These are phyloP conservation scores for Conringia planisiliqua DNA, from an alignment of 345 rosid species.

Conservation along the genomic window DNA sequence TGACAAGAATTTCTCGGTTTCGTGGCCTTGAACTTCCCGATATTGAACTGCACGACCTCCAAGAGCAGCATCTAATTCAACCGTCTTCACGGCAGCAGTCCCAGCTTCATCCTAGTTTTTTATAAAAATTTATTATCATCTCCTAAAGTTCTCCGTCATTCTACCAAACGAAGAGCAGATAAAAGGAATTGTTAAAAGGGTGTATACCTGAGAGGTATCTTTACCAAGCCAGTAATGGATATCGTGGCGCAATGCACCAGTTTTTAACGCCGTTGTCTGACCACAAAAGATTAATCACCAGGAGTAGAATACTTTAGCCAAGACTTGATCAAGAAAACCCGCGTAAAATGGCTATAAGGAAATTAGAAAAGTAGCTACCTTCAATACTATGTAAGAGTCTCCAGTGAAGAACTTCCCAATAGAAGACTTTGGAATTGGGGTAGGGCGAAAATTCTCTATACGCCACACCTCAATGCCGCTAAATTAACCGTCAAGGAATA, in stretches of 20 bases:
- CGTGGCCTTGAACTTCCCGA: slow-evolving; percentile 96
- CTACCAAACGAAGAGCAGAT: not conserved
- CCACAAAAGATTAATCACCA: not conserved
- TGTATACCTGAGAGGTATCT: slow-evolving; percentile 71
- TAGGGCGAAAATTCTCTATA: slow-evolving; percentile 84
- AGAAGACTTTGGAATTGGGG: slow-evolving; percentile 60
- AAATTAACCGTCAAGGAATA: slow-evolving; percentile 49
- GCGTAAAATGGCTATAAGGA: not conserved
- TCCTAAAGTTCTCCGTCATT: not conserved
- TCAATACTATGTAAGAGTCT: slow-evolving; percentile 87
- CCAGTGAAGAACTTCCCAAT: slow-evolving; percentile 89
- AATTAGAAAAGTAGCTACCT: slow-evolving; percentile 41
- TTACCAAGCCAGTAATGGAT: slow-evolving; percentile 94
- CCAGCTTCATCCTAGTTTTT: slow-evolving; percentile 86
- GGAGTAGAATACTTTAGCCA: not conserved
- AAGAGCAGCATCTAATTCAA: slow-evolving; percentile 97
- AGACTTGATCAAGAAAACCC: not conserved
- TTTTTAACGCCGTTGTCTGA: slow-evolving; percentile 76
- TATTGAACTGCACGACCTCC: slow-evolving; percentile 99
- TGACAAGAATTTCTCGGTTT: slow-evolving; percentile 88
- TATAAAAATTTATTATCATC: not conserved
- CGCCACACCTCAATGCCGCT: slow-evolving; percentile 98
- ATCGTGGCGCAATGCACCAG: slow-evolving; percentile 77
- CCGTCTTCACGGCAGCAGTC: slow-evolving; percentile 88
- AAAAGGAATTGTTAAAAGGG: not conserved